Percentiles rank a stretch among this genome's conserved stretches.
These are phyloP conservation scores for Nemania sp. DNA, from an alignment of 2,329 filamentous ascomycete genomes.

Conservation along the genomic window DNA sequence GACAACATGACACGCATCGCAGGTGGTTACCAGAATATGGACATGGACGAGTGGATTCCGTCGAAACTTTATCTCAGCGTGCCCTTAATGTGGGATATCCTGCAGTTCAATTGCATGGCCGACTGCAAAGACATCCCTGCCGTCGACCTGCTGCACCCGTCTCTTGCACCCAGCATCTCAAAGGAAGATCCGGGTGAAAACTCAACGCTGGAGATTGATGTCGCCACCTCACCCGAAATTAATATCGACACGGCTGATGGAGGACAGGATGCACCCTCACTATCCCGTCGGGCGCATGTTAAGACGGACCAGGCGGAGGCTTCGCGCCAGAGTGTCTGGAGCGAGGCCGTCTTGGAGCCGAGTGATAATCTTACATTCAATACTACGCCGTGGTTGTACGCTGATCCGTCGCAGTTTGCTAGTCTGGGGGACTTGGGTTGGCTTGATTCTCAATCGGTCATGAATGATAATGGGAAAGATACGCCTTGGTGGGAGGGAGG, in stretches of 20 bases:
- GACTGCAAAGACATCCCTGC: conserved; percentile 25
- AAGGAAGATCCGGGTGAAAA: conserved; percentile 21
- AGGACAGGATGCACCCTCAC: conserved; percentile 25
- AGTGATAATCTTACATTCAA: conserved; percentile 28
- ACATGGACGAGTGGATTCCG: conserved; percentile 26
- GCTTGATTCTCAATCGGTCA: conserved; percentile 24
- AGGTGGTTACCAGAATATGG: conserved; percentile 24
- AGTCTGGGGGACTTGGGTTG: conserved; percentile 24
- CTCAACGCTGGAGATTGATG: conserved; percentile 26
- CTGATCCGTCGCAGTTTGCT: conserved; percentile 25
- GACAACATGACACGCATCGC: conserved; percentile 26
- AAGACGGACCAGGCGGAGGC: conserved; percentile 18
- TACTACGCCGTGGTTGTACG: conserved; percentile 27
- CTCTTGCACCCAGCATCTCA: conserved; percentile 12
- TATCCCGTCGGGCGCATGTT: conserved; percentile 22
- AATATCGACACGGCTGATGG: conserved; percentile 27
- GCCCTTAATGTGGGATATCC: conserved; percentile 28
- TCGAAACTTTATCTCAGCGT: conserved; percentile 28
- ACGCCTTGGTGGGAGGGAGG: conserved; percentile 25
- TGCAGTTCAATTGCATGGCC: conserved; percentile 26
- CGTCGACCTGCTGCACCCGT: conserved; percentile 21
- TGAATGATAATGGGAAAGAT: conserved; percentile 15
- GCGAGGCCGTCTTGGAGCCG: conserved; percentile 19
- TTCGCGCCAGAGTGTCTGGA: conserved; percentile 23
- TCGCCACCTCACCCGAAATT: conserved; percentile 26